Evolutionary conservation across 2,329 filamentous ascomycete species (phyloP).

Genomic region (Fusarium abutilonis): DNA sequence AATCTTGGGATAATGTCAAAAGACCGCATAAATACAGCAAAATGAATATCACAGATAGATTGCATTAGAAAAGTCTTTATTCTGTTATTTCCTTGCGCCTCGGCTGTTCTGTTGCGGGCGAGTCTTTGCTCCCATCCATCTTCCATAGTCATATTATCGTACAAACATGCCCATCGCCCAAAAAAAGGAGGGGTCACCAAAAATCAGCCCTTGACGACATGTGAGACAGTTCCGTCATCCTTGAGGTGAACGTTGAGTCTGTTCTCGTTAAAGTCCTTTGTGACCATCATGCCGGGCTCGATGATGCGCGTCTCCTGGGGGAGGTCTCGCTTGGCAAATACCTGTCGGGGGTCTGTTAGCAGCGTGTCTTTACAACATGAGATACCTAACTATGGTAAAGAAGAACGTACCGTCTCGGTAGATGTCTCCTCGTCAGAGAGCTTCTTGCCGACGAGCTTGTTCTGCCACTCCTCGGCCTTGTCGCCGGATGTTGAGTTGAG

Average conservation of each 20-base stretch:
- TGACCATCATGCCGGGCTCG: conserved; percentile 65
- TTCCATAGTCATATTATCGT: conserved; percentile 19
- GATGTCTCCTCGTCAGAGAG: conserved; percentile 59
- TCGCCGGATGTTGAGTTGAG: conserved; percentile 59
- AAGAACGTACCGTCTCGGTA: conserved; percentile 61
- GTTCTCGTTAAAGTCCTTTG: conserved; percentile 64
- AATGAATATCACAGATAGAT: neutral
- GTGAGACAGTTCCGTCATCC: conserved; percentile 68
- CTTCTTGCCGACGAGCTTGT: conserved; percentile 72
- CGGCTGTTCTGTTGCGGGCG: neutral
- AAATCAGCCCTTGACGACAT: conserved; percentile 64
- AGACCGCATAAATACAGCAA: too few relatives aligned
- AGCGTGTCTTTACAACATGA: neutral
- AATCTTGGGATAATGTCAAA: neutral
- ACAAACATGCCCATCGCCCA: conserved; percentile 8
- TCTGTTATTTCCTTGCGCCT: conserved; percentile 26
- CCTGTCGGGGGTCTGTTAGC: conserved; percentile 50
- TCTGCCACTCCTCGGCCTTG: conserved; percentile 67
- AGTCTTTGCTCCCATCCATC: conserved; percentile 1
- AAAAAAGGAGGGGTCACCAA: conserved; percentile 8
- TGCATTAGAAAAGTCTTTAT: neutral
- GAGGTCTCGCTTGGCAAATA: conserved; percentile 68
- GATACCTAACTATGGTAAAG: too few relatives aligned
- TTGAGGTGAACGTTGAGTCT: conserved; percentile 69
- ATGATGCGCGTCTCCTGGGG: conserved; percentile 67